phyloP scores from a whole-genome alignment of 768 basidiomycete genomes.

The Amanita inopinata region DNA sequence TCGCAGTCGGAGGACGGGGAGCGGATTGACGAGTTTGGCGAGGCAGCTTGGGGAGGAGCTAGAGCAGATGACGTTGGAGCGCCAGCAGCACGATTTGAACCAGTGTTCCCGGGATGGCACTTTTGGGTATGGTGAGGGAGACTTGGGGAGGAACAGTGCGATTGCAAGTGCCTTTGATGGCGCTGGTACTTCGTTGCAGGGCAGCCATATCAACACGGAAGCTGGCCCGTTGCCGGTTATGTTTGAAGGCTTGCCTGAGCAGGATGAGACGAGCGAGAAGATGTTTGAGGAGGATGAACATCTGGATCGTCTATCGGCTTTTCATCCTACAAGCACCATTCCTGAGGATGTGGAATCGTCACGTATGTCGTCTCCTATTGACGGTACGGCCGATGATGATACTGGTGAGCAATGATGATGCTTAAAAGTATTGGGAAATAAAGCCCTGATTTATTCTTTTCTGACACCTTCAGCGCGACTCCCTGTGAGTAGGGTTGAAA shows the following conservation, averaged over 20 bases:
- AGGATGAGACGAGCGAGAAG: conserved; percentile 16
- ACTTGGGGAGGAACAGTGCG: conserved; percentile 2
- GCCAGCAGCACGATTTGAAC: conserved; percentile 18
- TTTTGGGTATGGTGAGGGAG: not conserved
- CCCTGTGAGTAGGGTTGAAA: not conserved
- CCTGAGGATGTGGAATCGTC: conserved; percentile 43
- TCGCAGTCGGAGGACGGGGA: conserved; percentile 26
- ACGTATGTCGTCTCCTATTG: conserved; percentile 28
- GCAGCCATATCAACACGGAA: conserved; percentile 16
- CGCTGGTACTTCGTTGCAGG: conserved; percentile 12
- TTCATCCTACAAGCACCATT: conserved; percentile 30
- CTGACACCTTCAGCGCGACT: conserved; percentile 18
- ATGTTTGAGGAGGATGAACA: conserved; percentile 11
- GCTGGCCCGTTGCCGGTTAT: conserved; percentile 28
- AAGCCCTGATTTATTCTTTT: conserved; percentile 40
- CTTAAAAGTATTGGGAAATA: conserved; percentile 14
- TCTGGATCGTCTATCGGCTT: conserved; percentile 23
- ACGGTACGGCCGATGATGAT: conserved; percentile 24
- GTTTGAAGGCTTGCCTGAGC: conserved; percentile 24
- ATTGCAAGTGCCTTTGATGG: conserved; percentile 5
- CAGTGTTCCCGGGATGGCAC: conserved; percentile 19
- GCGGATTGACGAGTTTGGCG: conserved; percentile 38
- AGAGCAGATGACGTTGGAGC: conserved; percentile 27
- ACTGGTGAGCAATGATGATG: conserved; percentile 23
- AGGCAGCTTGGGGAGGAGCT: conserved; percentile 43